A percentile compares a stretch with the other conserved stretches of the same genome.
These are phyloP conservation scores for Ceratobasidium sp. DNA, from an alignment of 1,284 basidiomycete species.

Conservation along the genomic window DNA sequence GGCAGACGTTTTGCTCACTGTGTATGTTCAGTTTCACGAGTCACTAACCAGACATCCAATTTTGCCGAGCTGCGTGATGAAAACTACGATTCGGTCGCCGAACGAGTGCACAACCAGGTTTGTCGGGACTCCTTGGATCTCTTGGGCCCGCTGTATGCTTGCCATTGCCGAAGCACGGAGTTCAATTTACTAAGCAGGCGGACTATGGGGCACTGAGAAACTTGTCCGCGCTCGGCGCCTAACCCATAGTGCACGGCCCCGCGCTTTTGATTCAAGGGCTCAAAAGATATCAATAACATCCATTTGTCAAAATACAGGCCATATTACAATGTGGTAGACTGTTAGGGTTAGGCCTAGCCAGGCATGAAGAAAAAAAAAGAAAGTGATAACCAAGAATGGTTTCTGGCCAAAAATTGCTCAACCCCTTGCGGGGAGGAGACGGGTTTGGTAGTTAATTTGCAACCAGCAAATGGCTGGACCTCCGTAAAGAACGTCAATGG, in stretches of 20 bases:
- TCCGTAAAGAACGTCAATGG: conserved; percentile 92
- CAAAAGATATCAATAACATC: too few species aligned
- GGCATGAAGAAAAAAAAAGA: conserved; percentile 2
- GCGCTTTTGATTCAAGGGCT: too few species aligned
- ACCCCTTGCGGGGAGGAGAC: conserved; percentile 76
- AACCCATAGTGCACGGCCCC: too few species aligned
- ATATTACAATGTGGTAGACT: too few species aligned
- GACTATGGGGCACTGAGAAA: too few species aligned
- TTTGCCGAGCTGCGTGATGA: conserved; percentile 89
- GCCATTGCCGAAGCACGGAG: conserved; percentile 11
- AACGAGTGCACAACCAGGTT: conserved; percentile 82
- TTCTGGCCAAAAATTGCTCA: conserved; percentile 77
- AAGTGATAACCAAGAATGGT: conserved; percentile 11
- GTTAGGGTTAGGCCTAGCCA: conserved; percentile 37
- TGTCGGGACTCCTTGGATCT: conserved; percentile 69
- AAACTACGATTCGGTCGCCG: conserved; percentile 79
- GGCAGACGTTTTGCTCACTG: conserved; percentile 40
- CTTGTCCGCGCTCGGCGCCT: too few species aligned
- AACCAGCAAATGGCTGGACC: conserved; percentile 93
- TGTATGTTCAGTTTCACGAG: conserved; percentile 4
- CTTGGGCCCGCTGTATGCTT: conserved; percentile 58
- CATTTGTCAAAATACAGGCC: too few species aligned
- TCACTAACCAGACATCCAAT: conserved; percentile 80
- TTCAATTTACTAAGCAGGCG: neutral
- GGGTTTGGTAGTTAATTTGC: conserved; percentile 91